phyloP scores from a whole-genome alignment of 495 filamentous ascomycete species.

The Trichoderma gamsii region DNA sequence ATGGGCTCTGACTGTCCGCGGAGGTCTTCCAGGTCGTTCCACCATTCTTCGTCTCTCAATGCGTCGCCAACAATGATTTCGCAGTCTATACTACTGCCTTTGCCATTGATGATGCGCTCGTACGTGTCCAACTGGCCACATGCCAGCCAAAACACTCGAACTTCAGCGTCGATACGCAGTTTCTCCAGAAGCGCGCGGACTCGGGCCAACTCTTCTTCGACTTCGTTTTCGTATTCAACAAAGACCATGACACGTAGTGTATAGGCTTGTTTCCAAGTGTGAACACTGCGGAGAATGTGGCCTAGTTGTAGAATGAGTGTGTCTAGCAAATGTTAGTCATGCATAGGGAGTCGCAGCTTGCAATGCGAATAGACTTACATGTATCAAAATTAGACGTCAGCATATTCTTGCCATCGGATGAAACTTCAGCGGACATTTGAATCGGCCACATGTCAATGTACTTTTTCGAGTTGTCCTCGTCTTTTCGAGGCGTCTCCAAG shows the following conservation, averaged over 20 bases:
- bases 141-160: constrained; percentile 77
- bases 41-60: constrained; percentile 71
- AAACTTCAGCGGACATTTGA: constrained; percentile 72
- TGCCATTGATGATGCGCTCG: constrained; percentile 70
- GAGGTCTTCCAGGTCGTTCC: constrained; percentile 64
- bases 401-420: constrained; percentile 58
- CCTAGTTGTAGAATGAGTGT: constrained; percentile 82
- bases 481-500: constrained; percentile 59
- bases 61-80: constrained; percentile 50
- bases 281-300: constrained; percentile 77
- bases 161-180: constrained; percentile 71
- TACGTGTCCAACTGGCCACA: constrained; percentile 67
- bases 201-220: constrained; percentile 68
- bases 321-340: constrained; percentile 34
- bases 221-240: constrained; percentile 82
- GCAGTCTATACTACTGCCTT: constrained; percentile 37
- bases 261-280: constrained; percentile 73
- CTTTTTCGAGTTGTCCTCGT: constrained; percentile 57
- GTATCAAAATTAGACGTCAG: constrained; percentile 89
- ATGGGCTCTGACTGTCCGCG: constrained; percentile 52
- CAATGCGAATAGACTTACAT: constrained; percentile 37
- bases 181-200: constrained; percentile 74
- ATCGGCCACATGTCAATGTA: constrained; percentile 90
- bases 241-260: constrained; percentile 73
- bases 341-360: background rate